phyloP scores from a whole-genome alignment of 169 alveolate genomes.

The Plasmodium coatneyi region DNA sequence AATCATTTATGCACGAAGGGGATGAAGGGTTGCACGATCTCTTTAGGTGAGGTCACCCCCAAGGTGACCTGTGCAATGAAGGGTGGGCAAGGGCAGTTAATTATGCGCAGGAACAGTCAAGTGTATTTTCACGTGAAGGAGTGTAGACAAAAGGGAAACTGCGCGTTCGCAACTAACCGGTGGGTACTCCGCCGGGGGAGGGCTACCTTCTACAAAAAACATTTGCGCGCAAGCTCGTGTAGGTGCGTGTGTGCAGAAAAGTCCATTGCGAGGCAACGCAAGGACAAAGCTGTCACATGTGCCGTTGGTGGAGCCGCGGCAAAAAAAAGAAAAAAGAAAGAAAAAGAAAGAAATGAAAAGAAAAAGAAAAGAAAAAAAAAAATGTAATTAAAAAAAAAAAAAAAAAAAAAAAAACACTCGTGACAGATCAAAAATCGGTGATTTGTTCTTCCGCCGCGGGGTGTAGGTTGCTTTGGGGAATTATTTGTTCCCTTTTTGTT shows the following conservation, averaged over 20 bases:
- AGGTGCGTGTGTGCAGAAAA: background rate
- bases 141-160: background rate
- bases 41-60: background rate
- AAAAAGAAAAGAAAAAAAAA: background rate
- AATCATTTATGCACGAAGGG: background rate
- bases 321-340: background rate
- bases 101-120: background rate
- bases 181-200: background rate
- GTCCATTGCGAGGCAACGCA: constrained; percentile 1
- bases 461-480: background rate
- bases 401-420: background rate
- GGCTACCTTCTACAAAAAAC: background rate
- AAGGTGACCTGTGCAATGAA: background rate
- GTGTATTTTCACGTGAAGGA: background rate
- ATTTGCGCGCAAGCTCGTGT: background rate
- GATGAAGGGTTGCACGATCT: background rate
- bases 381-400: too few relatives aligned
- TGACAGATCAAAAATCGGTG: background rate
- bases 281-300: background rate
- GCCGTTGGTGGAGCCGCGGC: background rate
- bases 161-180: background rate
- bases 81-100: background rate
- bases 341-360: background rate
- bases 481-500: background rate
- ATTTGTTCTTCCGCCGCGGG: background rate